A percentile compares a stretch with the other conserved stretches of the same genome.
phyloP scores from a whole-genome alignment of 768 basidiomycete species.

The Lentinula guzmanii region DNA sequence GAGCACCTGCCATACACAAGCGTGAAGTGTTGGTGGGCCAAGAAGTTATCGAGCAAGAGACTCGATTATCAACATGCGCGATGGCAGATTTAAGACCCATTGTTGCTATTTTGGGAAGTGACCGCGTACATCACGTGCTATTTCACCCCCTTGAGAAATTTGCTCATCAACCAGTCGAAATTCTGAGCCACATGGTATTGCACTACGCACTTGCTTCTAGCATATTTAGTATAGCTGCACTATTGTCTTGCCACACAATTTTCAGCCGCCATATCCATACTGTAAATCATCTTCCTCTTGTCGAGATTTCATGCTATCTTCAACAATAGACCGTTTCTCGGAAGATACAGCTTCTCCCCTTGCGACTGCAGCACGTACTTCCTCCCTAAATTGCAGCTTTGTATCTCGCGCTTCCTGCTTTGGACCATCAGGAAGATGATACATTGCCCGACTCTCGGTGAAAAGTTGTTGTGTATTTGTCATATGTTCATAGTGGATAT shows the following conservation, averaged over 20 bases:
- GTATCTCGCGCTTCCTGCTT: conserved; percentile 46
- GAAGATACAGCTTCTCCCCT: background rate
- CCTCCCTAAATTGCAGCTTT: conserved; percentile 47
- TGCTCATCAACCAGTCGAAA: no score
- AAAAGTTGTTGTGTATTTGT: conserved; percentile 43
- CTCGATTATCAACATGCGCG: background rate
- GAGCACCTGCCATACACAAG: conserved; percentile 5
- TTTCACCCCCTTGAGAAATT: no score
- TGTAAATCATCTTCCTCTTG: background rate
- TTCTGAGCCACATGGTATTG: no score
- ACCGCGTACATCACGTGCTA: background rate
- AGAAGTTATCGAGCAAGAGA: background rate
- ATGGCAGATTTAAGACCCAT: no score
- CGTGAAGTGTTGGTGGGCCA: background rate
- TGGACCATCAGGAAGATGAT: conserved; percentile 55
- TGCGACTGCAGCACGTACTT: conserved; percentile 6
- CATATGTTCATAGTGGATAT: conserved; percentile 44
- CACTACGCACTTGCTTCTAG: no score
- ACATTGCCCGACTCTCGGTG: conserved; percentile 44
- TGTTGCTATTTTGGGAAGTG: background rate
- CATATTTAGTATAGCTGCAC: background rate
- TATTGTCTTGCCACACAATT: background rate
- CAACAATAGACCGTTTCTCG: background rate
- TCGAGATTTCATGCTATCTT: background rate
- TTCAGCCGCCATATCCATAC: background rate